Percentiles rank a stretch among this genome's conserved stretches.
Evolutionary conservation across 2,329 filamentous ascomycete species (phyloP).

Genomic region (Pseudogymnoascus sp.): DNA sequence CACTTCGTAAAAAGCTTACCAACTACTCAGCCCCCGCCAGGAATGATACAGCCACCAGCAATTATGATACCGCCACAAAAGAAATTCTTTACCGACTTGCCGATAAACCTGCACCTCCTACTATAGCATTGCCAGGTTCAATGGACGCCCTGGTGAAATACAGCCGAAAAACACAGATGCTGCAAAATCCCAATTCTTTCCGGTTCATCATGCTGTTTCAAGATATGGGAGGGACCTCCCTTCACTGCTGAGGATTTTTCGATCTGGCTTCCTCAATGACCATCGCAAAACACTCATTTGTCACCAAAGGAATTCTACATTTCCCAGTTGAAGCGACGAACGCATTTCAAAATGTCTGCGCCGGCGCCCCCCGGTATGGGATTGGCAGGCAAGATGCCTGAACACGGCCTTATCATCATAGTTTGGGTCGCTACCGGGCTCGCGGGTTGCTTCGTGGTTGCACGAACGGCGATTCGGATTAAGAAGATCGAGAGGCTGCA

Average conservation of each 20-base stretch:
- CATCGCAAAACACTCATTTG: neutral
- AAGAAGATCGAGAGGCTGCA: neutral
- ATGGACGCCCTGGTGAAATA: neutral
- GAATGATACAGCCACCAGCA: neutral
- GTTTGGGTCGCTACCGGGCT: neutral
- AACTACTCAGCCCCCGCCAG: neutral
- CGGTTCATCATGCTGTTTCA: neutral
- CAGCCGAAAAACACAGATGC: neutral
- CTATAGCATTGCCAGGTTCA: neutral
- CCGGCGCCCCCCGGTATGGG: neutral
- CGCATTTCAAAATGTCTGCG: neutral
- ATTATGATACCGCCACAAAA: neutral
- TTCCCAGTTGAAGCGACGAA: neutral
- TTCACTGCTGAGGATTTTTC: neutral
- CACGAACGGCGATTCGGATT: neutral
- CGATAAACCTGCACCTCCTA: neutral
- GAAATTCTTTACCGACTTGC: neutral
- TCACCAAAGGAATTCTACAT: neutral
- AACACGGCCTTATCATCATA: neutral
- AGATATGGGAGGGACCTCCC: neutral
- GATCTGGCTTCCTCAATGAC: neutral
- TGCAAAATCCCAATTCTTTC: neutral
- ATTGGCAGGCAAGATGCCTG: neutral
- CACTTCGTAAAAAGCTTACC: neutral
- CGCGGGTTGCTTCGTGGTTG: neutral